Evolutionary conservation across 169 alveolate genomes (phyloP), one percentile per base, ranked within the genome.

Genomic region (Eimeria falciformis): DNA sequence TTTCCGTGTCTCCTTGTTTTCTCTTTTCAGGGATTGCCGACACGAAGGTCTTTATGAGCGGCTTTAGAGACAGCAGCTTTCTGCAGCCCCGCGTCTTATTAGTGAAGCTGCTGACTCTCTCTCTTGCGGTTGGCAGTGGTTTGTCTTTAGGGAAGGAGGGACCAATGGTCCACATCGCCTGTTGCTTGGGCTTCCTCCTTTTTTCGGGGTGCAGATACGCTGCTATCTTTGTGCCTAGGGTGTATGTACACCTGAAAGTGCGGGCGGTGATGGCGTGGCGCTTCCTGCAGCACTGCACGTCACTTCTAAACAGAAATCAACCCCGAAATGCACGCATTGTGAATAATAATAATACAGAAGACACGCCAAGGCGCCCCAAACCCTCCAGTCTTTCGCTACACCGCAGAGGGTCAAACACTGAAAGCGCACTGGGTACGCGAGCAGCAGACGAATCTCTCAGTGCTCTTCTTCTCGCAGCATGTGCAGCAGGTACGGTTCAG

Each of bases 141-240:
- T 91, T 94, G 21, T 91, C 94, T 25, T 85, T 95, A 29, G 97
- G 97, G n/a, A 94, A 95, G 73, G 97, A 95, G 62, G 97, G 97
- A 17, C 97, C 97, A n/a, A 79, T 95, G 91, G 97, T 95, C n/a
- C 97, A 95, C 91, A 91, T 95, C 14, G 96, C 96, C 93, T 83
- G 93, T 46, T 85, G 93, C 71, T 56, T 92, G 95, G 95, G 92
- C 21, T 50, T 56, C 18, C 81, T 92, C 27, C 83, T 92, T 18
- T 71, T 78, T 5, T 37, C 50, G 17, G 29, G 50, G 47, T 55
- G 46, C 62, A 43, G 58, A 21, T 81, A 68, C 33, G 87, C 87
- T 50, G 68, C 87, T 17, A 47, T 50, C 17, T 66, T 50, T 5
- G 18, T 58, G 2, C 87, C 87, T 78, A 29, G 71, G 69, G 53